Conservation (phyloP, 2,329 filamentous ascomycete species). For the Graphilbum ipis-grandicollis region DNA sequence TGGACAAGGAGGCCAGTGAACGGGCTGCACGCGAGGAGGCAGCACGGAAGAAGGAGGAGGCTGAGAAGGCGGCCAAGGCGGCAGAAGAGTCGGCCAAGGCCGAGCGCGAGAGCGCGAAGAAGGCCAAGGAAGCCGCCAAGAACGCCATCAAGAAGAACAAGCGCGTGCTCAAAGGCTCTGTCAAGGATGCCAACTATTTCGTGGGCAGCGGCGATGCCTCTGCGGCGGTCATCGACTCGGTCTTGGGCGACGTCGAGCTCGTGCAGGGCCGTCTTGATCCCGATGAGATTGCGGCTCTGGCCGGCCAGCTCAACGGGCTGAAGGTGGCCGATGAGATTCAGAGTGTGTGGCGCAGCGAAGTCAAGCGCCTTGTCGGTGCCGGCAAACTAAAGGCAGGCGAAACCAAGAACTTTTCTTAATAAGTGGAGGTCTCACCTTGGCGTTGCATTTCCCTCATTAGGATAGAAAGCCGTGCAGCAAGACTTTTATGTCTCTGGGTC, state of each 20-base stretch:
- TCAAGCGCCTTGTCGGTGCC: constrained; percentile 57
- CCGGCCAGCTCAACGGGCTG: constrained; percentile 60
- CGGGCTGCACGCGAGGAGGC: constrained; percentile 78
- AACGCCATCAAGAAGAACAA: constrained; percentile 99
- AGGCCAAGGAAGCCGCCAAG: constrained; percentile 97
- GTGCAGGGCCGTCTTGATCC: constrained; percentile 77
- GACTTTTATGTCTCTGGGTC: too few relatives aligned
- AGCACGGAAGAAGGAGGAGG: constrained; percentile 65
- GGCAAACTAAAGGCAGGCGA: constrained; percentile 82
- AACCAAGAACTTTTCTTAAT: constrained; percentile 14
- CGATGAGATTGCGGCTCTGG: constrained; percentile 75
- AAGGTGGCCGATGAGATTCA: constrained; percentile 78
- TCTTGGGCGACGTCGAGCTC: constrained; percentile 71
- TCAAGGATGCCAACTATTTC: constrained; percentile 99
- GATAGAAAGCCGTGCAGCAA: too few relatives aligned
- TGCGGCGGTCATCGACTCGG: constrained; percentile 63
- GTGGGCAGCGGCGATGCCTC: constrained; percentile 53
- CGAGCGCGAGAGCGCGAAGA: constrained; percentile 71
- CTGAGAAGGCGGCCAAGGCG: constrained; percentile 62
- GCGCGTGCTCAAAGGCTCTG: constrained; percentile 80
- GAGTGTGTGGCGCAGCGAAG: constrained; percentile 61
- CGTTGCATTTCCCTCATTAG: too few relatives aligned
- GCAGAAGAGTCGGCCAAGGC: constrained; percentile 77
- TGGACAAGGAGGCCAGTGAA: constrained; percentile 82
- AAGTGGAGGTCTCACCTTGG: background rate